phyloP scores from a whole-genome alignment of 257 asterid species.

The Jaltomata sinuosa region DNA sequence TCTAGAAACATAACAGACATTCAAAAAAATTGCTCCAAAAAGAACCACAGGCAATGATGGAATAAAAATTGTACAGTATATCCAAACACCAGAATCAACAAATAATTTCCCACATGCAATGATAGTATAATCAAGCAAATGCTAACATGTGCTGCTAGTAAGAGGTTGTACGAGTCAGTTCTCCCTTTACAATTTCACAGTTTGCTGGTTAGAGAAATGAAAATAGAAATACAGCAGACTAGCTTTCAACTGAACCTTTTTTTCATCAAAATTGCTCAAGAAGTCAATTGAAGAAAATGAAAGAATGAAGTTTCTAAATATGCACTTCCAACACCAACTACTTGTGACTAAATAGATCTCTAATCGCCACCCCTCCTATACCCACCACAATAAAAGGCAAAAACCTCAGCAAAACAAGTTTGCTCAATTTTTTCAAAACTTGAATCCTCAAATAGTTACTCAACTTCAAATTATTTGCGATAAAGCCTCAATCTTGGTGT shows the following conservation, averaged over 20 bases:
- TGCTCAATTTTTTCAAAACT: background rate
- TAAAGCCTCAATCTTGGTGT: background rate
- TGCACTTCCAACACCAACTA: background rate
- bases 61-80: background rate
- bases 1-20: conserved; percentile 12
- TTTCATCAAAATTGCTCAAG: background rate
- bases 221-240: background rate
- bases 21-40: background rate
- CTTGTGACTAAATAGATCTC: background rate
- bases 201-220: background rate
- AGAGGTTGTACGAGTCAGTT: background rate
- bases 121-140: background rate
- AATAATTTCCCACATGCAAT: background rate
- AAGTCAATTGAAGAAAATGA: background rate
- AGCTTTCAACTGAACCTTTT: background rate
- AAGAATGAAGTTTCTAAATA: background rate
- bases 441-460: background rate
- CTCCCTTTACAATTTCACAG: background rate
- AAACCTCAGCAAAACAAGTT: background rate
- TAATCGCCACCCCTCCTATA: background rate
- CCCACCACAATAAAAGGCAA: background rate
- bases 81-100: background rate
- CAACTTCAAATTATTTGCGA: background rate
- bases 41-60: background rate
- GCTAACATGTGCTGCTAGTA: background rate